Conservation (phyloP, 495 filamentous ascomycete species). For the Penicillium egyptiacum region DNA sequence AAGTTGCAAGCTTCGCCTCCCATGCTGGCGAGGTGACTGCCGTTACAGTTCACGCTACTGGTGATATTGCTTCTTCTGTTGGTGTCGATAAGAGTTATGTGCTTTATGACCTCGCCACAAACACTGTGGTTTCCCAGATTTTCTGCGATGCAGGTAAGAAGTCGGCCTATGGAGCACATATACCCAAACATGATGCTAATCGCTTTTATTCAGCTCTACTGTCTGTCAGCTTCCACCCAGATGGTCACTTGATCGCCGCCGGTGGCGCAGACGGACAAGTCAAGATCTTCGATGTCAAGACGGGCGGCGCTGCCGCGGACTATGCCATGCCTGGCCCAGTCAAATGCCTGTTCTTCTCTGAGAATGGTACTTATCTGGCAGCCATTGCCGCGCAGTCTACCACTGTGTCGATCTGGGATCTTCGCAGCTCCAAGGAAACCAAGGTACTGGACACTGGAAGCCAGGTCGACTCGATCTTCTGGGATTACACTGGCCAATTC, state of each 20-base stretch:
- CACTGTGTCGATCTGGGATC: slow-evolving; percentile 81
- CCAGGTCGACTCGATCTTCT: slow-evolving; percentile 67
- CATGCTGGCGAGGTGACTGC: slow-evolving; percentile 81
- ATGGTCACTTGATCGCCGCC: slow-evolving; percentile 88
- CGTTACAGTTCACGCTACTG: slow-evolving; percentile 79
- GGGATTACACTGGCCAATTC: slow-evolving; percentile 96
- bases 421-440: slow-evolving; percentile 74
- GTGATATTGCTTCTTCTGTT: slow-evolving; percentile 80
- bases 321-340: slow-evolving; percentile 68
- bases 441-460: slow-evolving; percentile 83
- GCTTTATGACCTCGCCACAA: slow-evolving; percentile 75
- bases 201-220: slow-evolving; percentile 60
- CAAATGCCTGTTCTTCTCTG: slow-evolving; percentile 79
- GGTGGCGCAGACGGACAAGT: slow-evolving; percentile 75
- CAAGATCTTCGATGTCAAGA: slow-evolving; percentile 81
- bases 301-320: slow-evolving; percentile 64
- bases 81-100: slow-evolving; percentile 92
- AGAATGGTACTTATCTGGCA: slow-evolving; percentile 97
- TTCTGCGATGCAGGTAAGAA: slow-evolving; percentile 79
- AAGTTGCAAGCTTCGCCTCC: slow-evolving; percentile 63
- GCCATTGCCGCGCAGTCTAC: slow-evolving; percentile 69
- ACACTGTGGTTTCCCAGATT: slow-evolving; percentile 68
- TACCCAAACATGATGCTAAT: slow-evolving; percentile 12
- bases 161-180: background rate
- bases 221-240: slow-evolving; percentile 85